These are phyloP conservation scores for Hymenoscyphus fraxineus DNA, from an alignment of 2,329 filamentous ascomycete species.

Conservation along the genomic window DNA sequence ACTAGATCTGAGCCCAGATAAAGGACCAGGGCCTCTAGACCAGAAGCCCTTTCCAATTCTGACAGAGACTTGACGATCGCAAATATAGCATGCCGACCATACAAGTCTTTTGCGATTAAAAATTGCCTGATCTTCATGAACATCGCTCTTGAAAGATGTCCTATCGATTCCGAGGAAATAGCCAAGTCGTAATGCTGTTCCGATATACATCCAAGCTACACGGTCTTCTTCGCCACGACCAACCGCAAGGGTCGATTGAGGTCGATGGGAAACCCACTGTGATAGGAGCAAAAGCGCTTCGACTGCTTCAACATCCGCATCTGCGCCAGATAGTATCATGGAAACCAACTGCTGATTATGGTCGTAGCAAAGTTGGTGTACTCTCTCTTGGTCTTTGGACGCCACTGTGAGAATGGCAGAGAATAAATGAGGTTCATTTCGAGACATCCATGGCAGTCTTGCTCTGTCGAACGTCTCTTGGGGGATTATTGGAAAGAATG, in stretches of 20 bases:
- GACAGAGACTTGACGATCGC: constrained; percentile 64
- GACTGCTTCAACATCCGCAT: constrained; percentile 66
- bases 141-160: constrained; percentile 61
- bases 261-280: constrained; percentile 54
- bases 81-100: constrained; percentile 63
- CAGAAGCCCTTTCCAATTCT: constrained; percentile 70
- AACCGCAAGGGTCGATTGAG: constrained; percentile 40
- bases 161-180: constrained; percentile 69
- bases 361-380: constrained; percentile 63
- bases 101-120: constrained; percentile 62
- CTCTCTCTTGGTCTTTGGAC: constrained; percentile 63
- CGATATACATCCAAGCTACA: constrained; percentile 74
- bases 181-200: constrained; percentile 63
- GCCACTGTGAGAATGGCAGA: constrained; percentile 68
- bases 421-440: constrained; percentile 61
- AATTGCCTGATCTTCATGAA: constrained; percentile 54
- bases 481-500: constrained; percentile 66
- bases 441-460: constrained; percentile 47
- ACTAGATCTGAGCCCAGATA: constrained; percentile 44
- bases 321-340: constrained; percentile 60
- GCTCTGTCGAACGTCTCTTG: constrained; percentile 48
- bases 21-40: constrained; percentile 68
- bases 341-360: constrained; percentile 69
- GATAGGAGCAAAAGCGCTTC: constrained; percentile 67
- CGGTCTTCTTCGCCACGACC: constrained; percentile 71